These are phyloP conservation scores for Saccharomyces jurei DNA, from an alignment of 805 yeast genomes.

Conservation along the genomic window DNA sequence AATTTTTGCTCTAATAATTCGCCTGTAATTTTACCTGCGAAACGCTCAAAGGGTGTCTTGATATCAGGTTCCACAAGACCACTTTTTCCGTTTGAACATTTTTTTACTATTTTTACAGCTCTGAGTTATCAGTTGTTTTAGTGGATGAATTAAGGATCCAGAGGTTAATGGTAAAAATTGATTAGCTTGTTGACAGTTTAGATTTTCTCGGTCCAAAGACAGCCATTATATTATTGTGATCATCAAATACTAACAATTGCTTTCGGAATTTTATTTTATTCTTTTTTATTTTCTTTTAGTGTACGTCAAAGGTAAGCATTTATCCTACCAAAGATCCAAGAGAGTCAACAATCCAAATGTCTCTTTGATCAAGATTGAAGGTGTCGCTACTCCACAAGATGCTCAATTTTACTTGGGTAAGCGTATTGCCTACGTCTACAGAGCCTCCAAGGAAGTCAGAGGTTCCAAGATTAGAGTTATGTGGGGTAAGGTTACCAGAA, in stretches of 20 bases:
- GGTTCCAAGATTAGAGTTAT: slow-evolving; percentile 98
- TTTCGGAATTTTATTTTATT: neutral
- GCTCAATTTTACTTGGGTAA: slow-evolving; percentile 99
- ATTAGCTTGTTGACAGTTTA: neutral
- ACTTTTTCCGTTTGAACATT: too few relatives aligned
- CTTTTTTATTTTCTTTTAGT: slow-evolving; percentile 37
- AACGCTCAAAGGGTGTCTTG: too few relatives aligned
- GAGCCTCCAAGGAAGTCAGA: slow-evolving; percentile 93
- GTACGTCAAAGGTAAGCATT: slow-evolving; percentile 99
- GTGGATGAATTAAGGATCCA: neutral
- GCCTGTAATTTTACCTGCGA: too few relatives aligned
- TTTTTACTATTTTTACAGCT: too few relatives aligned
- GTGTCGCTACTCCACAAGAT: slow-evolving; percentile 82
- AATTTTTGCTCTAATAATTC: too few relatives aligned
- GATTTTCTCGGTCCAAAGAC: neutral
- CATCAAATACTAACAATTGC: slow-evolving; percentile 1
- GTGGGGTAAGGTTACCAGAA: slow-evolving; percentile 98
- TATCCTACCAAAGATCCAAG: slow-evolving; percentile 99
- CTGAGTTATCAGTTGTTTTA: too few relatives aligned
- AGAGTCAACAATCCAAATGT: slow-evolving; percentile 94
- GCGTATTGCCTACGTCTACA: slow-evolving; percentile 98
- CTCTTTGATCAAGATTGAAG: slow-evolving; percentile 93
- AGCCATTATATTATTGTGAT: neutral
- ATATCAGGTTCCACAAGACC: too few relatives aligned
- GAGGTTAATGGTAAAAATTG: neutral